Evolutionary conservation across 306 rosid genomes (phyloP).

Genomic region (Fagus sylvatica): DNA sequence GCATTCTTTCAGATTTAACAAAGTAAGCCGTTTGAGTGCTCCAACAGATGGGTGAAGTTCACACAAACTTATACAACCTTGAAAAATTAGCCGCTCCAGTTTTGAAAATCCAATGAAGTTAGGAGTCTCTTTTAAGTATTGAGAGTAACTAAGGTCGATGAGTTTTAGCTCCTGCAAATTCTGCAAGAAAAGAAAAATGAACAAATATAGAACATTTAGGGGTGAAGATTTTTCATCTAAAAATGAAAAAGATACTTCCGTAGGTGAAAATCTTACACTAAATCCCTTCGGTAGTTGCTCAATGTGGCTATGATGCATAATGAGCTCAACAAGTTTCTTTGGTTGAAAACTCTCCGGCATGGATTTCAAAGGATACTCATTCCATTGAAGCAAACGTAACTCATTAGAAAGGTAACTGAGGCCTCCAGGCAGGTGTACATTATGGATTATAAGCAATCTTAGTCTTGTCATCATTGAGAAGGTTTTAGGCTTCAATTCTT

Average conservation of each 20-base stretch:
- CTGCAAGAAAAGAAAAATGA: background rate
- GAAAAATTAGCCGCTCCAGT: constrained; percentile 25
- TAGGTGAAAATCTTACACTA: background rate
- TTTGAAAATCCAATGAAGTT: constrained; percentile 6
- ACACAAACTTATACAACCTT: constrained; percentile 16
- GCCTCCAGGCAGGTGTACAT: constrained; percentile 25
- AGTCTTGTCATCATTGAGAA: constrained; percentile 23
- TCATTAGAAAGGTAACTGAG: constrained; percentile 23
- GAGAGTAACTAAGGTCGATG: constrained; percentile 24
- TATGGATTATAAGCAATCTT: constrained; percentile 20
- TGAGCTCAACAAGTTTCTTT: constrained; percentile 22
- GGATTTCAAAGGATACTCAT: constrained; percentile 7
- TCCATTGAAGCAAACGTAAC: constrained; percentile 27
- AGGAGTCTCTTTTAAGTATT: constrained; percentile 6
- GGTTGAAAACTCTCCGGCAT: constrained; percentile 12
- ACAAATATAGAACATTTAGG: background rate
- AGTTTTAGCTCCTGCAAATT: constrained; percentile 19
- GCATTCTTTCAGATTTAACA: constrained; percentile 22
- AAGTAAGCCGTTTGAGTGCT: constrained; percentile 7
- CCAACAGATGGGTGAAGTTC: constrained; percentile 19
- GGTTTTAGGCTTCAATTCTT: constrained; percentile 6
- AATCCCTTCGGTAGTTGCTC: constrained; percentile 6
- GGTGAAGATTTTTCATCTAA: background rate
- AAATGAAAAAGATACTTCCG: background rate
- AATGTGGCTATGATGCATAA: constrained; percentile 14